Conservation (phyloP, 306 rosid species). For the Malus fusca region DNA sequence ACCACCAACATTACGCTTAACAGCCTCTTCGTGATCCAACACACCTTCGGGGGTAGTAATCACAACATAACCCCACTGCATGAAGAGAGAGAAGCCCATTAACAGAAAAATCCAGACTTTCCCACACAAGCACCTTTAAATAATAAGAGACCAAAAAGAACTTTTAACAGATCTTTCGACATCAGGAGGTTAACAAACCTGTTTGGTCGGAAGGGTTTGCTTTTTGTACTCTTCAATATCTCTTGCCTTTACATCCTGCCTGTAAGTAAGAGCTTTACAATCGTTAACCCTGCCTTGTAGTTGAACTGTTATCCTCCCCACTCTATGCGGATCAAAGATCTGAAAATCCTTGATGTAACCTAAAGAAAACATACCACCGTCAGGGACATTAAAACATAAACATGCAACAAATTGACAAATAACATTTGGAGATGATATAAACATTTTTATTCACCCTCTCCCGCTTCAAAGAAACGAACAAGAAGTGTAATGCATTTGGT, state of each 20-base stretch:
- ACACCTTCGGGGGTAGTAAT: constrained; percentile 88
- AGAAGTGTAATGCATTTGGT: background rate
- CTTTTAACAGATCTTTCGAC: background rate
- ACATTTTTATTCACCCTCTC: background rate
- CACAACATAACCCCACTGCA: constrained; percentile 99
- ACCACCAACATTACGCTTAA: constrained; percentile 59
- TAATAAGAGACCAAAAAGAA: background rate
- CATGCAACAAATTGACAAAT: background rate
- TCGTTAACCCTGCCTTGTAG: constrained; percentile 84
- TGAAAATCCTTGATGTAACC: constrained; percentile 76
- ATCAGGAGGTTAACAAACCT: constrained; percentile 40
- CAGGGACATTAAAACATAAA: background rate
- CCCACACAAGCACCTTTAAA: background rate
- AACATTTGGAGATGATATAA: background rate
- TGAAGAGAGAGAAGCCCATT: constrained; percentile 1
- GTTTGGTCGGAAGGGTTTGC: constrained; percentile 61
- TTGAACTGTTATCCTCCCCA: constrained; percentile 84
- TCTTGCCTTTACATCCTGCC: constrained; percentile 68
- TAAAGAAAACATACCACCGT: constrained; percentile 9
- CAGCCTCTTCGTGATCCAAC: constrained; percentile 92
- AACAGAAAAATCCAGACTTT: background rate
- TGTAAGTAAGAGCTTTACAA: constrained; percentile 61
- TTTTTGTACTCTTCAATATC: constrained; percentile 65
- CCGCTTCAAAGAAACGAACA: background rate
- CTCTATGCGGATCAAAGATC: constrained; percentile 82